Conservation (phyloP, 257 asterid genomes). For the Solanum habrochaites region DNA sequence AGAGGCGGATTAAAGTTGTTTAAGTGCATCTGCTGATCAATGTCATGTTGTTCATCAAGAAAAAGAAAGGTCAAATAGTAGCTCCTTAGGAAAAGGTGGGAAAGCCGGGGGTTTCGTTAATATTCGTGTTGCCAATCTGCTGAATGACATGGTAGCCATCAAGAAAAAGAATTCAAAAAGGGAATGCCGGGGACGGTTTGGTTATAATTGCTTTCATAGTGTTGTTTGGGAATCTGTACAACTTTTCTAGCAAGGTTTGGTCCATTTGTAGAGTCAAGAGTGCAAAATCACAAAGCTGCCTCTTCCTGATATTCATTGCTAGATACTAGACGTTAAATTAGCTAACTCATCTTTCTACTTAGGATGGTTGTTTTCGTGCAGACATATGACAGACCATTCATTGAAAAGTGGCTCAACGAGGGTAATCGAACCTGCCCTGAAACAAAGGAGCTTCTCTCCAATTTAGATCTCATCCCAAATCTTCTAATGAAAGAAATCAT, state of each 20-base stretch:
- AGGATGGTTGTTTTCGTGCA: slow-evolving; percentile 6
- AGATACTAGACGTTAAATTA: not conserved
- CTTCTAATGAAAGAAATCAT: slow-evolving; percentile 27
- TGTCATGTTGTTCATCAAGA: not conserved
- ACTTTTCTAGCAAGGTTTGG: not conserved
- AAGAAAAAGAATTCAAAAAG: not conserved
- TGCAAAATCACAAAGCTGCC: not conserved
- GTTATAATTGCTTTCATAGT: not conserved
- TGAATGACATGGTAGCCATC: not conserved
- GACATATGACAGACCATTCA: slow-evolving; percentile 35
- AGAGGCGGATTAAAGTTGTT: not conserved
- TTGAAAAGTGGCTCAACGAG: slow-evolving; percentile 35
- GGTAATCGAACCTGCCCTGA: slow-evolving; percentile 38
- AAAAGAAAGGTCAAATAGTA: not conserved
- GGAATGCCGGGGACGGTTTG: not conserved
- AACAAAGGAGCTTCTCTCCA: slow-evolving; percentile 20
- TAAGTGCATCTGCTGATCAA: not conserved
- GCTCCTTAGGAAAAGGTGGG: too few species aligned
- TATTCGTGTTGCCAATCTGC: not conserved
- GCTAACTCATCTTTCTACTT: not conserved
- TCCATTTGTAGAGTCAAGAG: not conserved
- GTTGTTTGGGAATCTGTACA: not conserved
- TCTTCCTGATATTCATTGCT: not conserved
- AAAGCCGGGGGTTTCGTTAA: too few species aligned
- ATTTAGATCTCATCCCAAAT: slow-evolving; percentile 31